phyloP scores from a whole-genome alignment of 106 monocot species.

The Narthecium ossifragum region DNA sequence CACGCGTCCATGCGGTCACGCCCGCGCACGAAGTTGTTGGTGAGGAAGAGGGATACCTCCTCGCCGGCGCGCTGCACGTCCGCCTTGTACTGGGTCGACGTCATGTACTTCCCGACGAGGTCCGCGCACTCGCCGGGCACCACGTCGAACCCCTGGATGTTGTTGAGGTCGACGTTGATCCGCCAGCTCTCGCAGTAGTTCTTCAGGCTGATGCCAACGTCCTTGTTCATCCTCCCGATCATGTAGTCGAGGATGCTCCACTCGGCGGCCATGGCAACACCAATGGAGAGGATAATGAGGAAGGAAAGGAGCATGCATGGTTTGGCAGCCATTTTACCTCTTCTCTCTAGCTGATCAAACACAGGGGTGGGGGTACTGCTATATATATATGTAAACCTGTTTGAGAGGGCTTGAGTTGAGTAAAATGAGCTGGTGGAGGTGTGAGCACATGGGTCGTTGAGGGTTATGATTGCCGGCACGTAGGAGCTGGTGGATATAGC shows the following conservation, averaged over 20 bases:
- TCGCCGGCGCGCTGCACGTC: conserved; percentile 36
- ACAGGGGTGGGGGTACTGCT: not conserved
- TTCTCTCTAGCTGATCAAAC: not conserved
- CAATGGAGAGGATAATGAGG: not conserved
- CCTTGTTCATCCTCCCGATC: not conserved
- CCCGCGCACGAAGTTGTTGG: conserved; percentile 5
- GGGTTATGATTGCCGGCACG: not conserved
- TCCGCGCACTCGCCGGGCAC: conserved; percentile 39
- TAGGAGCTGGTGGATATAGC: too few relatives aligned
- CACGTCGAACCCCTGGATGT: conserved; percentile 24
- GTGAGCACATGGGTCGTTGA: not conserved
- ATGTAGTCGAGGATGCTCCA: conserved; percentile 19
- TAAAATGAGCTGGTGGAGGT: not conserved
- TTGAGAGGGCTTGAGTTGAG: not conserved
- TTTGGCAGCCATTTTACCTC: not conserved
- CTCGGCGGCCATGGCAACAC: not conserved
- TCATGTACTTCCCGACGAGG: conserved; percentile 37
- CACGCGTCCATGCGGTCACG: conserved; percentile 43
- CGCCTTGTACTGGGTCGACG: conserved; percentile 34
- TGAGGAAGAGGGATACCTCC: conserved; percentile 32
- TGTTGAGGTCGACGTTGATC: conserved; percentile 56
- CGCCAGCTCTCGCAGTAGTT: conserved; percentile 74
- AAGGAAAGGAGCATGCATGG: not conserved
- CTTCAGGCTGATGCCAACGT: conserved; percentile 14
- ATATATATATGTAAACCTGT: not conserved